Evolutionary conservation across 2,329 filamentous ascomycete genomes (phyloP).

Genomic region (Ilyonectria mors-panacis): DNA sequence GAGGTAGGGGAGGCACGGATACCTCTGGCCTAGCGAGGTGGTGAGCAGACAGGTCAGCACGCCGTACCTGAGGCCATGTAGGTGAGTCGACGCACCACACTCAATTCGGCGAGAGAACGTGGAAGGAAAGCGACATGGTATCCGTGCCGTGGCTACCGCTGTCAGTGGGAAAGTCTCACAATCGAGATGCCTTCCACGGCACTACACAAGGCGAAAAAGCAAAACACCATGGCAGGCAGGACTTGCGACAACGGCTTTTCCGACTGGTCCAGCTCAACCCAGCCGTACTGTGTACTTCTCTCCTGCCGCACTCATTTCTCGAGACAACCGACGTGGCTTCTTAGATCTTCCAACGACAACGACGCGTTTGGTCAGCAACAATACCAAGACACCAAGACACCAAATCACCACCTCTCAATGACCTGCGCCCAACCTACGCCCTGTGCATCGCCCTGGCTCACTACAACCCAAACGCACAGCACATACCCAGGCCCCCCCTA

Average conservation of each 20-base stretch:
- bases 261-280: neutral
- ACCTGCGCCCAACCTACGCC: slow-evolving; percentile 4
- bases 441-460: slow-evolving; percentile 12
- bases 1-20: slow-evolving; percentile 11
- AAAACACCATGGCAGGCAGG: neutral
- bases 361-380: slow-evolving; percentile 32
- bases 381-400: slow-evolving; percentile 5
- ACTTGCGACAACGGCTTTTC: neutral
- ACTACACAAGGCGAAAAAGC: neutral
- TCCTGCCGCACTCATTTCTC: neutral
- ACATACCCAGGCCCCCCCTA: slow-evolving; percentile 10
- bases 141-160: neutral
- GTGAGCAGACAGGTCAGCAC: neutral
- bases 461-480: slow-evolving; percentile 7
- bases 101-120: slow-evolving; percentile 1
- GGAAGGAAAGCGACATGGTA: neutral
- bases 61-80: slow-evolving; percentile 11
- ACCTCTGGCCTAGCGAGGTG: slow-evolving; percentile 14
- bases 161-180: neutral
- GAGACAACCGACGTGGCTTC: slow-evolving; percentile 2
- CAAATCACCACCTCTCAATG: slow-evolving; percentile 1
- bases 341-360: slow-evolving; percentile 30
- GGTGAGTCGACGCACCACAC: neutral
- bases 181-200: neutral
- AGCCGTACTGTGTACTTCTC: neutral